phyloP scores from a whole-genome alignment of 768 basidiomycete species.

The Suillus alpinus region DNA sequence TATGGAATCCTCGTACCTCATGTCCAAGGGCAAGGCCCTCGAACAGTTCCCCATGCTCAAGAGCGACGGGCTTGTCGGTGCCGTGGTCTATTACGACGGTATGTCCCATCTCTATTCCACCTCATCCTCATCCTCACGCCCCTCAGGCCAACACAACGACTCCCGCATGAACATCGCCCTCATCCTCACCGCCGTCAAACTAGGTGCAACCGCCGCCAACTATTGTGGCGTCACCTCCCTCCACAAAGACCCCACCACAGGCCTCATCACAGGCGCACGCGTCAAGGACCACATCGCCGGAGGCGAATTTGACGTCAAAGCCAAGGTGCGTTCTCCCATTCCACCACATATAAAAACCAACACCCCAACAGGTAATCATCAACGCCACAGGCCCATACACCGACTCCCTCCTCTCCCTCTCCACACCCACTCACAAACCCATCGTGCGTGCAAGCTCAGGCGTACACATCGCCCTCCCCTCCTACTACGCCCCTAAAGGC shows the following conservation, averaged over 20 bases:
- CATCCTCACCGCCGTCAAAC: conserved; percentile 90
- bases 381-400: conserved; percentile 97
- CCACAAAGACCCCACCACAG: conserved; percentile 62
- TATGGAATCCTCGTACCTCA: conserved; percentile 93
- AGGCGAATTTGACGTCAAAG: conserved; percentile 75
- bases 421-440: conserved; percentile 70
- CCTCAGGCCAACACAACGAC: conserved; percentile 92
- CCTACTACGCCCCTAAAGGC: conserved; percentile 91
- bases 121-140: background rate
- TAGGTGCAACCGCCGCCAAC: conserved; percentile 85
- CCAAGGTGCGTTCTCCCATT: conserved; percentile 50
- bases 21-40: conserved; percentile 90
- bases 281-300: conserved; percentile 84
- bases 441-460: conserved; percentile 94
- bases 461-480: conserved; percentile 93
- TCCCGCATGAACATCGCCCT: conserved; percentile 97
- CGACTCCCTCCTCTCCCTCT: conserved; percentile 81
- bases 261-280: conserved; percentile 63
- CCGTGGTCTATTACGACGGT: conserved; percentile 98
- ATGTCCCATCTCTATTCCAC: conserved; percentile 14
- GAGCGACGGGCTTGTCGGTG: conserved; percentile 85
- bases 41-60: conserved; percentile 98
- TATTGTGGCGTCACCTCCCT: conserved; percentile 83
- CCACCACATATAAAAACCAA: background rate
- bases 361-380: conserved; percentile 66